A percentile compares a stretch with the other conserved stretches of the same genome.
Conservation (phyloP, 495 filamentous ascomycete species). For the Penicillium turbatum region DNA sequence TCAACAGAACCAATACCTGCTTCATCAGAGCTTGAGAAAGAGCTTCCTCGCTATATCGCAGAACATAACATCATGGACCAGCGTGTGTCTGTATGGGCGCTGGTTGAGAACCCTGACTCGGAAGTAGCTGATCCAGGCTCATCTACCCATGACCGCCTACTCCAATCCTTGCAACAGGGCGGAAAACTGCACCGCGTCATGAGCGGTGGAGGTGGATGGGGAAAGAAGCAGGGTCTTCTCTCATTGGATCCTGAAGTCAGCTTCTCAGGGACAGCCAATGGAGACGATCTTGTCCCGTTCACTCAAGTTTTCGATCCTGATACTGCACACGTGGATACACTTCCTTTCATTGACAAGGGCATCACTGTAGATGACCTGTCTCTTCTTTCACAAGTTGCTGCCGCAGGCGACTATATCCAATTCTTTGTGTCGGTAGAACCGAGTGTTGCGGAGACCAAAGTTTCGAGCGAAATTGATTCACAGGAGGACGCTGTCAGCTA, state of each 20-base stretch:
- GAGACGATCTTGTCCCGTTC: slow-evolving; percentile 12
- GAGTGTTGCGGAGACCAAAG: background rate
- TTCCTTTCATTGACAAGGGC: slow-evolving; percentile 22
- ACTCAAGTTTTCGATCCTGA: slow-evolving; percentile 23
- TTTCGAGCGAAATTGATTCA: background rate
- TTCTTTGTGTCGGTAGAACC: slow-evolving; percentile 44
- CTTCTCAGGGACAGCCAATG: slow-evolving; percentile 21
- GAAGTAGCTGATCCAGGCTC: slow-evolving; percentile 15
- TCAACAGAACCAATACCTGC: slow-evolving; percentile 55
- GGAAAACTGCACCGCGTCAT: slow-evolving; percentile 63
- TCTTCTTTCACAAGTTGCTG: slow-evolving; percentile 42
- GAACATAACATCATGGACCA: slow-evolving; percentile 40
- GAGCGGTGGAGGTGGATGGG: slow-evolving; percentile 90
- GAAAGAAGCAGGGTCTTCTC: slow-evolving; percentile 74
- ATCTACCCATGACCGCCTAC: slow-evolving; percentile 20
- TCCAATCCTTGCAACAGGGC: slow-evolving; percentile 33
- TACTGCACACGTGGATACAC: slow-evolving; percentile 9
- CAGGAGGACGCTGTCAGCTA: slow-evolving; percentile 19
- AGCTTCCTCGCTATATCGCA: slow-evolving; percentile 57
- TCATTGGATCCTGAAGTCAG: slow-evolving; percentile 70
- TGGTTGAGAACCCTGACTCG: slow-evolving; percentile 45
- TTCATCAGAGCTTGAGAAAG: slow-evolving; percentile 67
- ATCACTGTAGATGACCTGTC: slow-evolving; percentile 33
- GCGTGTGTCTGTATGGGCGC: slow-evolving; percentile 70
- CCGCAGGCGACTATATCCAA: slow-evolving; percentile 44